Evolutionary conservation across 768 basidiomycete genomes (phyloP), one percentile per base, ranked within the genome.

Genomic region (Leucocoprinus sp.): DNA sequence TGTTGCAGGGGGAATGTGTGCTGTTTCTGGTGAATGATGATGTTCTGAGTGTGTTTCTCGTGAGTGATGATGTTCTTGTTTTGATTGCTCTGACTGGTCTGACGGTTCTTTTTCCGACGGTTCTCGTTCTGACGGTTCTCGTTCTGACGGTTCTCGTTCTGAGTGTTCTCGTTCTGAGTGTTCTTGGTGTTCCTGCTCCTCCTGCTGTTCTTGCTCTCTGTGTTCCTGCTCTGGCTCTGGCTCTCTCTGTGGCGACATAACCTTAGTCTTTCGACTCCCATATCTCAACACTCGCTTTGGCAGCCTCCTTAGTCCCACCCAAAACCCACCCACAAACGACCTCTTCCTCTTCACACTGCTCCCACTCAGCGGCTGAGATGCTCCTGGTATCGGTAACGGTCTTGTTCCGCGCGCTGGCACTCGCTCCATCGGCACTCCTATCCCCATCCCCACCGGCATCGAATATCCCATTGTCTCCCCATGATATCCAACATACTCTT

Each of bases 401-500:
- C 45, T 47, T 31, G 34, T 37, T 12, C 14, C 5, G 1, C 27
- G 45, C 6, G 45, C 29, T 12, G 45, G 22, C 2, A 47, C 38
- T 18, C 45, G 23, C 17, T 47, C 45, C 45, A 47, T 47, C 15
- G 45, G 45, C 18, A 47, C 45, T 18, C 45, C 45, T 23, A 18
- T 21, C 5, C 45, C 45, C 45, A 40, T 47, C 38, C 45, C 45
- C 3, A 47, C 38, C 5, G 45, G 45, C 45, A 47, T 47, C 31
- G 36, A 45, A 27, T 36, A 45, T 17, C 35, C 34, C 15, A 27
- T 27, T 11, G 15, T 37, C n/a, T 18, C 34, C 4, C 18, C 18
- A 29, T 26, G 6, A 28, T 28, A 28, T 12, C 27, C 27, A 28
- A 45, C 17, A 26, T 35, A 36, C 22, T 37, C 35, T 37, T 34